These are phyloP conservation scores for Amaranthus cruentus DNA, from an alignment of 148 eudicot species.

Conservation along the genomic window DNA sequence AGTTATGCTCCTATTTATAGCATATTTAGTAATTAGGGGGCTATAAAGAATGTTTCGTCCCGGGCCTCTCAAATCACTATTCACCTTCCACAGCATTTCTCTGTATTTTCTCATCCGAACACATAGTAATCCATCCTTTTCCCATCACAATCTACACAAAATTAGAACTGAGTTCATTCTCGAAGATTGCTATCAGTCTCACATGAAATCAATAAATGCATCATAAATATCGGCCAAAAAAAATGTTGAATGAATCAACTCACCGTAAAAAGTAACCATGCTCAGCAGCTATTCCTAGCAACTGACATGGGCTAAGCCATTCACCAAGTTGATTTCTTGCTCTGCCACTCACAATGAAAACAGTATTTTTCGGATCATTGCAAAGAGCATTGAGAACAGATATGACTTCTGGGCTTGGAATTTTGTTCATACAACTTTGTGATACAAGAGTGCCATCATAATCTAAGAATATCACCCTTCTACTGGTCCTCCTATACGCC, in stretches of 20 bases:
- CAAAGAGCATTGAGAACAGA: constrained; percentile 41
- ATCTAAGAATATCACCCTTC: constrained; percentile 67
- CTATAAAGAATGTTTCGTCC: too few species aligned
- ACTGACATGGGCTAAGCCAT: constrained; percentile 59
- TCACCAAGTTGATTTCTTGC: constrained; percentile 39
- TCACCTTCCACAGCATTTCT: too few species aligned
- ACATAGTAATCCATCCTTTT: too few species aligned
- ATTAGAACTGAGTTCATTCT: too few species aligned
- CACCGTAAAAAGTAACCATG: constrained; percentile 80
- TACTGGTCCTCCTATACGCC: constrained; percentile 40
- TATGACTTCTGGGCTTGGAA: constrained; percentile 50
- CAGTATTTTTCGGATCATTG: constrained; percentile 46
- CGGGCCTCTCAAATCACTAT: too few species aligned
- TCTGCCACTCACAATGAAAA: constrained; percentile 73
- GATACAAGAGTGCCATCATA: constrained; percentile 74
- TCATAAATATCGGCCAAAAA: neutral
- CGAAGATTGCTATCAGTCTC: too few species aligned
- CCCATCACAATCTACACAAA: too few species aligned
- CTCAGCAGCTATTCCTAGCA: constrained; percentile 74
- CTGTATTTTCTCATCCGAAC: too few species aligned
- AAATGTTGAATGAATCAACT: neutral
- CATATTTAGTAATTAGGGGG: too few species aligned
- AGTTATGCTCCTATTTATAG: too few species aligned
- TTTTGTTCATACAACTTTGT: constrained; percentile 33
- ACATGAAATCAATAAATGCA: neutral